A percentile compares a stretch with the other conserved stretches of the same genome.
phyloP scores from a whole-genome alignment of 2,329 filamentous ascomycete genomes.

The Drechslerella stenobrocha region DNA sequence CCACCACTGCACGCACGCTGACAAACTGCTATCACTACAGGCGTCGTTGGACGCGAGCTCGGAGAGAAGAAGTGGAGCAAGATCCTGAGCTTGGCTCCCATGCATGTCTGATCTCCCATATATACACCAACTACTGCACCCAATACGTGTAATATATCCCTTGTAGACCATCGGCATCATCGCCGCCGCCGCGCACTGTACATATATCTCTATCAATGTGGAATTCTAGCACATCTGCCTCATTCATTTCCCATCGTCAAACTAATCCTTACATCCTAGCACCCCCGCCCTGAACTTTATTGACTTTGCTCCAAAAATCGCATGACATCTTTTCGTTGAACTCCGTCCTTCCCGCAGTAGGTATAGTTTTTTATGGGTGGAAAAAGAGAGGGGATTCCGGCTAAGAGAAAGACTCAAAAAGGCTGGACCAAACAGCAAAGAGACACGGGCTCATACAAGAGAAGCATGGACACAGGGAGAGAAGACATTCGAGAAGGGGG shows the following conservation, averaged over 20 bases:
- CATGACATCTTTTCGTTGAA: conserved; percentile 2
- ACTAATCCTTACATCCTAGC: not conserved
- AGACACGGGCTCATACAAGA: not conserved
- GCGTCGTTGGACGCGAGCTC: conserved; percentile 86
- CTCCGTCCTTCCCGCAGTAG: not conserved
- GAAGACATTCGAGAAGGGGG: not conserved
- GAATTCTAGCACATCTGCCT: not conserved
- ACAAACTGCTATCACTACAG: conserved; percentile 57
- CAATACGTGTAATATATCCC: conserved; percentile 24
- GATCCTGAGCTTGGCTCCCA: conserved; percentile 91
- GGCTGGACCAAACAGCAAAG: not conserved
- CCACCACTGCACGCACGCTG: no score
- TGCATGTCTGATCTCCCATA: conserved; percentile 65
- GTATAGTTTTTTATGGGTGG: not conserved
- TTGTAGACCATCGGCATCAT: not conserved
- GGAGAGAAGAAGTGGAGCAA: conserved; percentile 96
- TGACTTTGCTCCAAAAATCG: not conserved
- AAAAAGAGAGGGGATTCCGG: not conserved
- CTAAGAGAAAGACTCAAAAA: not conserved
- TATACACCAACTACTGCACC: not conserved
- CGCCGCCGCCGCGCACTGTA: not conserved
- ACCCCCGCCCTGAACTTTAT: conserved; percentile 1
- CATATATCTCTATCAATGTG: not conserved
- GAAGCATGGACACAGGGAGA: not conserved
- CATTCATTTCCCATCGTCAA: not conserved